Conservation (phyloP, 1,284 basidiomycete genomes). For the Cryptococcus sp. region DNA sequence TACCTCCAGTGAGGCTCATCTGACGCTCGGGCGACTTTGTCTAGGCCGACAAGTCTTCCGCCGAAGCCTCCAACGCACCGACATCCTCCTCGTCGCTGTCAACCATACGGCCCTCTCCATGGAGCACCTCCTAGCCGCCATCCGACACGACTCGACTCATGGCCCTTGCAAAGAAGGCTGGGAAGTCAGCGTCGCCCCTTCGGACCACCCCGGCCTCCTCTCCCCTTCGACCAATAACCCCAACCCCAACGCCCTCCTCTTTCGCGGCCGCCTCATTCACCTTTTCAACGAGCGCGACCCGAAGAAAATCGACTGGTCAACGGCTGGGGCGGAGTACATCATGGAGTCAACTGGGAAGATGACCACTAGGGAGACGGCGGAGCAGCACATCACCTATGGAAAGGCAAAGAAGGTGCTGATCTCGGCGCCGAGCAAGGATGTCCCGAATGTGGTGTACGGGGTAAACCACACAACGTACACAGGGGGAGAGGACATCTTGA, state of each 20-base stretch:
- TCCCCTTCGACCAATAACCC: constrained; percentile 33
- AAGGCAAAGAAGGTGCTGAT: constrained; percentile 51
- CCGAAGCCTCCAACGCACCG: constrained; percentile 29
- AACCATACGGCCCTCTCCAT: constrained; percentile 50
- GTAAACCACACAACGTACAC: constrained; percentile 48
- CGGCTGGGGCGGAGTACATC: constrained; percentile 47
- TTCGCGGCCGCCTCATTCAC: constrained; percentile 44
- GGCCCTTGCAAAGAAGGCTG: constrained; percentile 25
- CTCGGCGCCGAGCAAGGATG: constrained; percentile 48
- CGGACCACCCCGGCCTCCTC: constrained; percentile 38
- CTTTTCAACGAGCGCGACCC: constrained; percentile 49
- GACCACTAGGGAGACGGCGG: constrained; percentile 43
- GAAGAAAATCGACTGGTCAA: constrained; percentile 43
- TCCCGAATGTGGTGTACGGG: constrained; percentile 47
- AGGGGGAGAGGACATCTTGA: constrained; percentile 41
- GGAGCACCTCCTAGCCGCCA: constrained; percentile 45
- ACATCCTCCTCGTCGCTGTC: constrained; percentile 45
- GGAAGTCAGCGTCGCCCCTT: constrained; percentile 37
- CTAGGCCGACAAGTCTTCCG: background rate
- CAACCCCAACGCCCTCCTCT: constrained; percentile 35
- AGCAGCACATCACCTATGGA: constrained; percentile 42
- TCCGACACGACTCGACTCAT: constrained; percentile 51
- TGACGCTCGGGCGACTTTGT: background rate
- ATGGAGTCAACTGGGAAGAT: constrained; percentile 49
- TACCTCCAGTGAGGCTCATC: constrained; percentile 21